Evolutionary conservation across 2,329 filamentous ascomycete species (phyloP).

Genomic region (Shiraia bambusicola): DNA sequence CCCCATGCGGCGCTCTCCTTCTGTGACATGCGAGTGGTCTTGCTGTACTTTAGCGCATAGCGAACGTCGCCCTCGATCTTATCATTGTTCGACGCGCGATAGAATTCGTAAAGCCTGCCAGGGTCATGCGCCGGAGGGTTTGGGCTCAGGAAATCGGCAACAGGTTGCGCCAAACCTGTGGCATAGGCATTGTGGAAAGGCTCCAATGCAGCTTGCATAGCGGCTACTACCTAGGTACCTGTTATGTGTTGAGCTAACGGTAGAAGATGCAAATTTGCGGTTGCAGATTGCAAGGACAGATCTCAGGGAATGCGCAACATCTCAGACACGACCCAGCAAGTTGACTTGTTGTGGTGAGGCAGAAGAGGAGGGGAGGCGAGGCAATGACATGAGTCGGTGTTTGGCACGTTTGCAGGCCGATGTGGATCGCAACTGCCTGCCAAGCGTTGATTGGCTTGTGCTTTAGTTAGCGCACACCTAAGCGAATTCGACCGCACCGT

Average conservation of each 20-base stretch:
- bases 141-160: constrained; percentile 76
- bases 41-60: constrained; percentile 67
- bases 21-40: constrained; percentile 58
- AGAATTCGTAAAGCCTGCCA: constrained; percentile 68
- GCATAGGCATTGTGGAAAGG: constrained; percentile 72
- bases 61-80: constrained; percentile 70
- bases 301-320: constrained; percentile 6
- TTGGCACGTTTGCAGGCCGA: constrained; percentile 27
- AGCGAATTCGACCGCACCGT: constrained; percentile 23
- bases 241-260: constrained; percentile 5
- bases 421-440: constrained; percentile 9
- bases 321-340: background rate
- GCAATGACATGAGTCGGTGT: constrained; percentile 18
- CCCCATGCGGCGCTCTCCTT: constrained; percentile 79
- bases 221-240: no score
- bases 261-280: background rate
- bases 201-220: constrained; percentile 72
- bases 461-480: constrained; percentile 29
- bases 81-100: constrained; percentile 67
- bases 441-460: constrained; percentile 12
- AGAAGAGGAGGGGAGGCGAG: constrained; percentile 1
- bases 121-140: constrained; percentile 63
- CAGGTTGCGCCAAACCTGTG: constrained; percentile 65
- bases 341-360: background rate
- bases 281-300: constrained; percentile 1